Percentiles rank a stretch among this genome's conserved stretches.
Evolutionary conservation across 352 stramenopile species (phyloP).

Genomic region (Phytopythium chamaehyphon): DNA sequence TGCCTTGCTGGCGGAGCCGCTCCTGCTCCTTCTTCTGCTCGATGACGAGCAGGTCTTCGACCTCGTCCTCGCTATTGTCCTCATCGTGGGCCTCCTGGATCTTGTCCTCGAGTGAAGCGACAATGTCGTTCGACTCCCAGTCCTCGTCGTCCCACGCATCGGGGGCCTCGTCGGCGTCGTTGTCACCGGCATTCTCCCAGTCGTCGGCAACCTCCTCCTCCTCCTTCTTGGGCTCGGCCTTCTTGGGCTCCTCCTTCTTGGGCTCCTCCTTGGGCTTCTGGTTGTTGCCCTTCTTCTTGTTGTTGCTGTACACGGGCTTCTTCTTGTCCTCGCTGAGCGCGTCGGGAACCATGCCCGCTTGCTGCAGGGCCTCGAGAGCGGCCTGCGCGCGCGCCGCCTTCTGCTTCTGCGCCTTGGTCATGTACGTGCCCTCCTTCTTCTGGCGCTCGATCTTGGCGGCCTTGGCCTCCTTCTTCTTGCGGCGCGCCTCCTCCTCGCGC

Average conservation of each 20-base stretch:
- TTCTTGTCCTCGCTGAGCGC: slow-evolving; percentile 75
- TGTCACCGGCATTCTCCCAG: slow-evolving; percentile 46
- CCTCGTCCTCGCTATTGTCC: slow-evolving; percentile 59
- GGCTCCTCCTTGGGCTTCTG: slow-evolving; percentile 34
- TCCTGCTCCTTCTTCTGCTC: slow-evolving; percentile 95
- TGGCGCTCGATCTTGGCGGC: slow-evolving; percentile 89
- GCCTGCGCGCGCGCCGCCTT: slow-evolving; percentile 88
- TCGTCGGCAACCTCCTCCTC: slow-evolving; percentile 71
- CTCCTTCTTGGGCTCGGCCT: slow-evolving; percentile 27
- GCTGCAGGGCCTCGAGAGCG: slow-evolving; percentile 90
- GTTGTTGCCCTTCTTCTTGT: slow-evolving; percentile 63
- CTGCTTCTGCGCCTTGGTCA: slow-evolving; percentile 98
- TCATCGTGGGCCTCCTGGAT: slow-evolving; percentile 50
- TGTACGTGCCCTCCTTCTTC: slow-evolving; percentile 97
- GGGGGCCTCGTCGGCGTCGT: slow-evolving; percentile 52
- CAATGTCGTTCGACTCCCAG: slow-evolving; percentile 73
- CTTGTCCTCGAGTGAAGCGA: slow-evolving; percentile 80
- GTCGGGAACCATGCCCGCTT: slow-evolving; percentile 81
- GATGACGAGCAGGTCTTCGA: slow-evolving; percentile 93
- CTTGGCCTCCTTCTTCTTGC: slow-evolving; percentile 84
- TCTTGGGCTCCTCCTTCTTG: slow-evolving; percentile 14
- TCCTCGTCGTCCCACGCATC: slow-evolving; percentile 85
- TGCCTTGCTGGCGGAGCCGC: slow-evolving; percentile 85
- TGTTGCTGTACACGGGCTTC: slow-evolving; percentile 91
- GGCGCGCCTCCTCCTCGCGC: slow-evolving; percentile 52